Percentiles rank a stretch among this genome's conserved stretches.
Conservation (phyloP, 345 rosid species). For the Arabidopsis suecica region DNA sequence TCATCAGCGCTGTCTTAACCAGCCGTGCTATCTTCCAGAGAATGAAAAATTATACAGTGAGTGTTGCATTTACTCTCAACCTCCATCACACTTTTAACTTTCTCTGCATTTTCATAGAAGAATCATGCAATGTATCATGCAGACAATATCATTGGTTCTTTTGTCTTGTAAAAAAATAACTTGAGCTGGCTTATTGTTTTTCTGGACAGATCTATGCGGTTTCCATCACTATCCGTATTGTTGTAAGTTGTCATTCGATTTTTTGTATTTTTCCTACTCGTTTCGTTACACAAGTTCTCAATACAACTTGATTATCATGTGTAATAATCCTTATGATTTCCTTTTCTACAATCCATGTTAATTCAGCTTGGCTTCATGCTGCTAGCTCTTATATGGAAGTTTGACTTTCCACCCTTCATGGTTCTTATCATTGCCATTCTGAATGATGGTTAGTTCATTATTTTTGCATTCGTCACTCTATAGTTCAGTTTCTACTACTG, state of each 20-base stretch:
- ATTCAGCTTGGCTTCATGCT: slow-evolving; percentile 97
- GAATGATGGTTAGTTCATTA: slow-evolving; percentile 77
- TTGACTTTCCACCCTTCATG: slow-evolving; percentile 99
- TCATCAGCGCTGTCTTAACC: slow-evolving; percentile 96
- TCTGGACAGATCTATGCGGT: slow-evolving; percentile 90
- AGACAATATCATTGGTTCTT: not conserved
- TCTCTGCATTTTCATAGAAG: slow-evolving; percentile 8
- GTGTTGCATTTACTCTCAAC: slow-evolving; percentile 18
- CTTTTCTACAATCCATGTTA: not conserved
- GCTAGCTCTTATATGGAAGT: slow-evolving; percentile 94
- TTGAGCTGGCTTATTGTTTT: slow-evolving; percentile 16
- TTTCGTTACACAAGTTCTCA: slow-evolving; percentile 8
- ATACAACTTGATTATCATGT: slow-evolving; percentile 18
- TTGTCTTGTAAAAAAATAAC: not conserved
- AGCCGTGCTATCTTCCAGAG: slow-evolving; percentile 98
- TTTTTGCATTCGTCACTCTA: not conserved
- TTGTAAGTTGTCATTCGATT: slow-evolving; percentile 60
- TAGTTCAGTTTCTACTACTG: slow-evolving; percentile 8
- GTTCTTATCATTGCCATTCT: slow-evolving; percentile 98
- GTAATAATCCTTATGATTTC: slow-evolving; percentile 21
- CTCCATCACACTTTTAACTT: slow-evolving; percentile 20
- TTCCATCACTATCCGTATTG: slow-evolving; percentile 98
- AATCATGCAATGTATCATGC: not conserved
- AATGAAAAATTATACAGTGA: slow-evolving; percentile 96
- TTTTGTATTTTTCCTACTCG: not conserved